Percentiles rank a stretch among this genome's conserved stretches.
Conservation (phyloP, 306 rosid genomes). For the Cucumis cinereus region DNA sequence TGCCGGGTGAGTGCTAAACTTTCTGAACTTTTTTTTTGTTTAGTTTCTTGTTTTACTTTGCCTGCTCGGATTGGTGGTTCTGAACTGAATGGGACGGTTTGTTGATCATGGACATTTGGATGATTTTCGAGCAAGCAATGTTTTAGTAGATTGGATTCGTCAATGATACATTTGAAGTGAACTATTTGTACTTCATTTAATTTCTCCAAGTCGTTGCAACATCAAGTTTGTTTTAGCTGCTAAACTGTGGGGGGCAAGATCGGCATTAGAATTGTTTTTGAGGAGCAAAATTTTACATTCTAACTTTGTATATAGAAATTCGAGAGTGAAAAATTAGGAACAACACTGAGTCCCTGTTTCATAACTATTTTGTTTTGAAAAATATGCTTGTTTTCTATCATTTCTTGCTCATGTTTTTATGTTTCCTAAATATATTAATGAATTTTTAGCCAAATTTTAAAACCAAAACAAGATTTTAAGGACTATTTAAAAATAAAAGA, state of each 20-base stretch:
- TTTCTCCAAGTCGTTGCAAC: background rate
- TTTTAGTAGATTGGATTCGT: background rate
- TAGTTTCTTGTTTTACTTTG: background rate
- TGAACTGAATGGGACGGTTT: background rate
- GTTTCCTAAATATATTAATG: too few species aligned
- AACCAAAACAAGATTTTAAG: too few species aligned
- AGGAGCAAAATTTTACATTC: background rate
- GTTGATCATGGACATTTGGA: background rate
- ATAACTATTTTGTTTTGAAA: too few species aligned
- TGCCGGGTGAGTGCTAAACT: slow-evolving; percentile 44
- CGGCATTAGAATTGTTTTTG: background rate
- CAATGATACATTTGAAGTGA: background rate
- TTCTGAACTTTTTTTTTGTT: background rate
- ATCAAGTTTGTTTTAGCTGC: background rate
- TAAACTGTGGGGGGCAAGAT: background rate
- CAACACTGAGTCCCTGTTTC: background rate
- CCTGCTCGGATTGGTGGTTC: background rate
- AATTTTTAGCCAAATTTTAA: too few species aligned
- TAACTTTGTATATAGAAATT: background rate
- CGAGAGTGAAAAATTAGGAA: background rate
- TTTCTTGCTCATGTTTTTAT: too few species aligned
- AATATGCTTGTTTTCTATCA: too few species aligned
- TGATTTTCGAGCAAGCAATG: background rate
- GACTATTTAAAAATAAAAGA: too few species aligned
- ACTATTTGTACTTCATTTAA: background rate